These are phyloP conservation scores for Emmonsiellopsis sp. DNA, from an alignment of 2,329 filamentous ascomycete genomes.

Conservation along the genomic window DNA sequence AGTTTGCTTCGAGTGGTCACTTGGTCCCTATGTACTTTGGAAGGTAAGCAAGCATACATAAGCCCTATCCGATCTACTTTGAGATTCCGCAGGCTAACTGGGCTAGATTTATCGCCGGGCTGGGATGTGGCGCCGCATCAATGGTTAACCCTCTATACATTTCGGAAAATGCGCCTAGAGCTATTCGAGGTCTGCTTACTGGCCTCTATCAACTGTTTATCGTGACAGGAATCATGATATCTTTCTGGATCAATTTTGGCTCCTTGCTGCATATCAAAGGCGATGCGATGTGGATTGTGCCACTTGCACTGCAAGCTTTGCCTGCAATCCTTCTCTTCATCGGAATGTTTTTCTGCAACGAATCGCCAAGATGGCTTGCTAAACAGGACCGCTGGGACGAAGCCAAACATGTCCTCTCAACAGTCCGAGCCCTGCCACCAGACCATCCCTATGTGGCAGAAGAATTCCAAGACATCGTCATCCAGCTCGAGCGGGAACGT, in stretches of 20 bases:
- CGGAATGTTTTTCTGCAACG: constrained; percentile 55
- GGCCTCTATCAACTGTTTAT: constrained; percentile 54
- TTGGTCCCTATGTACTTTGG: constrained; percentile 58
- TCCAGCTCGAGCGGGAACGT: constrained; percentile 54
- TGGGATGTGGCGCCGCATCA: constrained; percentile 41
- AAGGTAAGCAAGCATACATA: constrained; percentile 32
- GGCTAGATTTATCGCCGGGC: constrained; percentile 41
- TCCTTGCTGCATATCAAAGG: constrained; percentile 39
- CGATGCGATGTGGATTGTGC: constrained; percentile 48
- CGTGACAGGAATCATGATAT: constrained; percentile 34
- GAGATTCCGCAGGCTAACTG: neutral
- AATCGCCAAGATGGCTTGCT: constrained; percentile 60
- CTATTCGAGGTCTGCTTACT: constrained; percentile 50
- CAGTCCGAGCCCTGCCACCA: constrained; percentile 45
- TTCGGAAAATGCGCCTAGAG: constrained; percentile 50
- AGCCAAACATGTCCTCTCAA: constrained; percentile 46
- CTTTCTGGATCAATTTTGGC: constrained; percentile 48
- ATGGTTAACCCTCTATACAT: constrained; percentile 54
- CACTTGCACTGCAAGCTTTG: constrained; percentile 55
- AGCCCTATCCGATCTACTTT: neutral
- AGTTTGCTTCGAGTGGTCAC: constrained; percentile 52
- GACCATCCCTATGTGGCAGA: constrained; percentile 47
- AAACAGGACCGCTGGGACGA: constrained; percentile 60
- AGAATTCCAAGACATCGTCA: constrained; percentile 52
- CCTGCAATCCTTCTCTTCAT: constrained; percentile 51